Conservation (phyloP, 768 basidiomycete species). For the Rhodosporidiobolus odoratus region DNA sequence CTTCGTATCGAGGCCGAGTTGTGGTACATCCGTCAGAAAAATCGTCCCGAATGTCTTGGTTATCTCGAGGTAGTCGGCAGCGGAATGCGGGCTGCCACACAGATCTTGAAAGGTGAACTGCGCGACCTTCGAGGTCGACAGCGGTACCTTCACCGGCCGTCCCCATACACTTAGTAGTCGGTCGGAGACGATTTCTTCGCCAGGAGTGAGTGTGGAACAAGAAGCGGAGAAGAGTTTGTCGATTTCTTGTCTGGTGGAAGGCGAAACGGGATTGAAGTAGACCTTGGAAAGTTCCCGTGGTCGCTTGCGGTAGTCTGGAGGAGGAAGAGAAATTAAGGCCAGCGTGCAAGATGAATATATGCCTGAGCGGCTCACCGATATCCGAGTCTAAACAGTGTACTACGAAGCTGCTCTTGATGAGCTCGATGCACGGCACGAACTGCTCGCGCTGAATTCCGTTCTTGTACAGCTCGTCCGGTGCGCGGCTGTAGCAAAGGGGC, state of each 20-base stretch:
- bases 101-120: conserved; percentile 79
- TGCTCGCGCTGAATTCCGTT: conserved; percentile 94
- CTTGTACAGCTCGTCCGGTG: conserved; percentile 95
- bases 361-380: conserved; percentile 70
- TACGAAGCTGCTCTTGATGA: conserved; percentile 78
- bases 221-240: conserved; percentile 76
- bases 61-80: conserved; percentile 92
- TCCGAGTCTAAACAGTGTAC: conserved; percentile 93
- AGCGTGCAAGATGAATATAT: background rate
- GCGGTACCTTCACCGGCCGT: conserved; percentile 66
- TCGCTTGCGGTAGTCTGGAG: conserved; percentile 83
- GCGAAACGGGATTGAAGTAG: conserved; percentile 75
- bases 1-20: conserved; percentile 78
- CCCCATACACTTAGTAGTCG: conserved; percentile 83
- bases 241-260: conserved; percentile 64
- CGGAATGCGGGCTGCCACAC: conserved; percentile 82
- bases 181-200: conserved; percentile 58
- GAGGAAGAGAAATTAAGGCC: background rate
- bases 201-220: conserved; percentile 47
- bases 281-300: conserved; percentile 89
- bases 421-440: conserved; percentile 89
- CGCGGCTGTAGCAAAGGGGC: conserved; percentile 59
- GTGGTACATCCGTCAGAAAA: conserved; percentile 79
- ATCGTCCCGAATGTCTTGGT: conserved; percentile 80
- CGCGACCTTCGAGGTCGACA: conserved; percentile 54